Evolutionary conservation across 345 rosid species (phyloP).

Genomic region (Draba incana): DNA sequence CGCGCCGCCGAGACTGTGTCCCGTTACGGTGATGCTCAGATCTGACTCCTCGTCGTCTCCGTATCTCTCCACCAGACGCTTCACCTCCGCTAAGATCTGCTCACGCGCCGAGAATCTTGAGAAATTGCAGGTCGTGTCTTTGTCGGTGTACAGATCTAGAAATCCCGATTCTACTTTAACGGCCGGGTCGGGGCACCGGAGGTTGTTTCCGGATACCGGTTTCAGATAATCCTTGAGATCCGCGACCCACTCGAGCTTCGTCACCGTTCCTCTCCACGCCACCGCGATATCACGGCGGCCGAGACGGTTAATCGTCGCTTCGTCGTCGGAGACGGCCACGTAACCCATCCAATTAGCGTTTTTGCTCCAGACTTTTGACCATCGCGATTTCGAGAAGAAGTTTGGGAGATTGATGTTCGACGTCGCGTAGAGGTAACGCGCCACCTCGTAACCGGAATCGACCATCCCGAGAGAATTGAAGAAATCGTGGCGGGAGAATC

Average conservation of each 20-base stretch:
- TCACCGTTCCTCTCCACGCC: slow-evolving; percentile 87
- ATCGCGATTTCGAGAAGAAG: slow-evolving; percentile 77
- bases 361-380: slow-evolving; percentile 88
- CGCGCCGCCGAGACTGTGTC: slow-evolving; percentile 87
- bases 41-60: slow-evolving; percentile 50
- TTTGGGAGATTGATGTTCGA: slow-evolving; percentile 74
- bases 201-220: slow-evolving; percentile 48
- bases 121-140: slow-evolving; percentile 59
- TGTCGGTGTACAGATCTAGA: slow-evolving; percentile 74
- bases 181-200: slow-evolving; percentile 68
- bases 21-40: slow-evolving; percentile 73
- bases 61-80: slow-evolving; percentile 51
- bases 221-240: slow-evolving; percentile 78
- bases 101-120: slow-evolving; percentile 75
- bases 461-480: slow-evolving; percentile 58
- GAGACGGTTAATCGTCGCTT: slow-evolving; percentile 44
- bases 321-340: slow-evolving; percentile 72
- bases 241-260: slow-evolving; percentile 72
- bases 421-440: slow-evolving; percentile 75
- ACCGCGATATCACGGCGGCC: slow-evolving; percentile 78
- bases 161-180: slow-evolving; percentile 88
- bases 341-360: slow-evolving; percentile 91
- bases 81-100: slow-evolving; percentile 65
- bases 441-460: slow-evolving; percentile 58
- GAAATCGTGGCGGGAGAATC: slow-evolving; percentile 57